These are phyloP conservation scores for Oryza rufipogon DNA, from an alignment of 176 grass and related monocot genomes.

Conservation along the genomic window DNA sequence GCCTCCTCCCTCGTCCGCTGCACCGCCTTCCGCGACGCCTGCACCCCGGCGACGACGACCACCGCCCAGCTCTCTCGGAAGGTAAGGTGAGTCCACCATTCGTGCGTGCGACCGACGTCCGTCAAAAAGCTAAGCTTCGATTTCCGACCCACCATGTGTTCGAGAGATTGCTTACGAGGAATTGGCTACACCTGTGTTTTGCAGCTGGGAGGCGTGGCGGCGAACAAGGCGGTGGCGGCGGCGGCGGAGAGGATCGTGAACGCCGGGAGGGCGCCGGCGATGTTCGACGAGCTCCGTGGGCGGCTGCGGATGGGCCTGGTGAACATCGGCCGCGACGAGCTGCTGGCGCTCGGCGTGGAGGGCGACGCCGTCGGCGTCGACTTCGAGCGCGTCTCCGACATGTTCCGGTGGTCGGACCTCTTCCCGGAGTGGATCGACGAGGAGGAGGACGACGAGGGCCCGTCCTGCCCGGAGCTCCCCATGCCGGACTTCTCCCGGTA, in stretches of 20 bases:
- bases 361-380: slow-evolving; percentile 47
- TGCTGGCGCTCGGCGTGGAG: slow-evolving; percentile 52
- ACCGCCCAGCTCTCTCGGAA: slow-evolving; percentile 59
- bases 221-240: slow-evolving; percentile 46
- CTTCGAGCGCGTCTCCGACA: slow-evolving; percentile 57
- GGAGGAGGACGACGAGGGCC: slow-evolving; percentile 68
- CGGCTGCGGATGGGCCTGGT: slow-evolving; percentile 61
- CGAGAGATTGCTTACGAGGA: too few relatives aligned
- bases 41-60: neutral
- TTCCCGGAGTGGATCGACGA: slow-evolving; percentile 97
- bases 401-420: slow-evolving; percentile 72
- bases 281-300: slow-evolving; percentile 60
- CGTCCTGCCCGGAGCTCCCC: slow-evolving; percentile 81
- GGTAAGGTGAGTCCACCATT: slow-evolving; percentile 84
- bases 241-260: slow-evolving; percentile 56
- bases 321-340: slow-evolving; percentile 67
- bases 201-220: slow-evolving; percentile 50
- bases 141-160: too few relatives aligned
- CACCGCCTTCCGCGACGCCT: slow-evolving; percentile 58
- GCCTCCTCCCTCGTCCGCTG: slow-evolving; percentile 70
- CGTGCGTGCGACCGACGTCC: too few relatives aligned
- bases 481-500: slow-evolving; percentile 66
- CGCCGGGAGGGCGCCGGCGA: slow-evolving; percentile 44
- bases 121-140: too few relatives aligned
- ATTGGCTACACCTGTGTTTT: neutral